These are phyloP conservation scores for Mucor piriformis DNA, from an alignment of 371 early-diverging fungal species.

Conservation along the genomic window DNA sequence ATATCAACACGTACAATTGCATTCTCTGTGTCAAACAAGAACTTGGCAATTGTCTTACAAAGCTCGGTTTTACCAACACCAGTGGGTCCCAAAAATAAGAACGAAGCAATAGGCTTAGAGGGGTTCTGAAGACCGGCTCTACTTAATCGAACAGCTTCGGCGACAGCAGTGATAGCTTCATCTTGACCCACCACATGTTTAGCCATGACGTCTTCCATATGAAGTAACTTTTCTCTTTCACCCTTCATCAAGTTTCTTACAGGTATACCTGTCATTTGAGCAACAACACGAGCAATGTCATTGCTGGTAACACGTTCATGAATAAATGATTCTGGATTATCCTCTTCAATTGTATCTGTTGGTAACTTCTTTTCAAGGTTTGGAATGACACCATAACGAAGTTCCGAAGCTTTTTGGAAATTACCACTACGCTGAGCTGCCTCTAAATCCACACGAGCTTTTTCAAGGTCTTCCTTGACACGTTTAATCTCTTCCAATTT, in stretches of 20 bases:
- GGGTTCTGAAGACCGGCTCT: constrained; percentile 74
- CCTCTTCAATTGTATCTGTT: constrained; percentile 56
- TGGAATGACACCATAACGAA: constrained; percentile 91
- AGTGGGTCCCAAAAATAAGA: constrained; percentile 92
- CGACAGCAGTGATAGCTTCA: constrained; percentile 72
- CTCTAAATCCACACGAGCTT: constrained; percentile 80
- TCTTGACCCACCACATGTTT: constrained; percentile 87
- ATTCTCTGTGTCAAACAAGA: constrained; percentile 88
- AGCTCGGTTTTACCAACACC: constrained; percentile 93
- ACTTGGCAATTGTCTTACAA: constrained; percentile 86
- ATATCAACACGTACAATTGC: constrained; percentile 91
- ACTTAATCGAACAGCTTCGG: constrained; percentile 80
- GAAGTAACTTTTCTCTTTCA: constrained; percentile 82
- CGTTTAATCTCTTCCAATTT: constrained; percentile 74
- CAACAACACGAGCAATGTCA: constrained; percentile 86
- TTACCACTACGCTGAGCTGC: constrained; percentile 73
- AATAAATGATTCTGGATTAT: constrained; percentile 62
- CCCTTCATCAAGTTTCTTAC: constrained; percentile 78
- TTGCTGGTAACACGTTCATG: constrained; percentile 88
- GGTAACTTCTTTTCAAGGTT: constrained; percentile 74
- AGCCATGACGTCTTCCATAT: constrained; percentile 73
- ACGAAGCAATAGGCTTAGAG: constrained; percentile 84
- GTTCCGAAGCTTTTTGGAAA: constrained; percentile 74
- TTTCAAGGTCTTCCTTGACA: constrained; percentile 73
- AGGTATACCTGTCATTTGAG: constrained; percentile 89